Percentiles rank a stretch among this genome's conserved stretches.
Evolutionary conservation across 345 rosid genomes (phyloP).

Genomic region (Trapa bicornis): DNA sequence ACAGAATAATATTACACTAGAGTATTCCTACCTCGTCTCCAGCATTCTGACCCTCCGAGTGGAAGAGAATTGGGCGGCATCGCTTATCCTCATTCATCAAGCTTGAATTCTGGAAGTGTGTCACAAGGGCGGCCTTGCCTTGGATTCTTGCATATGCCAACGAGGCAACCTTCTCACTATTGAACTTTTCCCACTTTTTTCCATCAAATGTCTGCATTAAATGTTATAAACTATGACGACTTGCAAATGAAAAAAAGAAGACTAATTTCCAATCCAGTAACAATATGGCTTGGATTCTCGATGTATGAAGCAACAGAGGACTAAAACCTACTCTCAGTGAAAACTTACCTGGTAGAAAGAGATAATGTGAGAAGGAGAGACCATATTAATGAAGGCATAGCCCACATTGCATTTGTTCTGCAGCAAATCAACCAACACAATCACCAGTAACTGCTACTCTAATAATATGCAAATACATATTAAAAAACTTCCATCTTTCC

Average conservation of each 20-base stretch:
- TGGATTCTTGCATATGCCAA: slow-evolving; percentile 92
- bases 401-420: slow-evolving; percentile 99
- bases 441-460: background rate
- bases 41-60: slow-evolving; percentile 50
- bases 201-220: slow-evolving; percentile 69
- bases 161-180: slow-evolving; percentile 89
- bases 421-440: slow-evolving; percentile 13
- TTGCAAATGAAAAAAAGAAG: background rate
- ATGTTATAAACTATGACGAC: slow-evolving; percentile 1
- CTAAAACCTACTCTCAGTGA: background rate
- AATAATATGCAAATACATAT: background rate
- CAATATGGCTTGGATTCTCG: background rate
- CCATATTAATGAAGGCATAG: slow-evolving; percentile 88
- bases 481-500: background rate
- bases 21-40: slow-evolving; percentile 44
- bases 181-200: slow-evolving; percentile 93
- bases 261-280: background rate
- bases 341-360: slow-evolving; percentile 69
- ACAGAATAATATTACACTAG: background rate
- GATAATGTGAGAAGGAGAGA: slow-evolving; percentile 74
- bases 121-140: slow-evolving; percentile 81
- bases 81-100: slow-evolving; percentile 77
- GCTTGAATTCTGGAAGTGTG: slow-evolving; percentile 85
- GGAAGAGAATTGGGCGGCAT: slow-evolving; percentile 68
- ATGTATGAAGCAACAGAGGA: background rate